Base-by-base conservation (phyloP, 2,329 filamentous ascomycete species). In the Myriosclerotinia curreyana region DNA sequence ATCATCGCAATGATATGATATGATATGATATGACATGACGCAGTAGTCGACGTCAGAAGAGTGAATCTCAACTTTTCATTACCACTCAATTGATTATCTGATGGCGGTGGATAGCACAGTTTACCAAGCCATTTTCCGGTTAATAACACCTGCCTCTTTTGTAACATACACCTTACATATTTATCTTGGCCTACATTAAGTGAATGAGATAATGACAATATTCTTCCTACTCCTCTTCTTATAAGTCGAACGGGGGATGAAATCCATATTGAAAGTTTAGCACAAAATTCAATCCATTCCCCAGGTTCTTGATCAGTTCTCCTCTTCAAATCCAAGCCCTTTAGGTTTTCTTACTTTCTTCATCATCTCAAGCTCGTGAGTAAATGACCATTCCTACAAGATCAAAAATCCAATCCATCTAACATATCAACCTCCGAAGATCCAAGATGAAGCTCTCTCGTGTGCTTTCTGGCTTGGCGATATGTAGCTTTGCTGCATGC, bases 401-500 rank as follows among this genome's bases (percentile, higher is more conserved):
- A 11, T 48, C 9, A 0, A 12, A 12, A 20, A 20, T 36, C 15
- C 28, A 59, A 36, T 8, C 22, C 28, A 38, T 12, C 60, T 62
- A 56, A 62, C 44, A 38, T 15, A 25, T 14, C 8, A 25, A 25
- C 38, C 12, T 25, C 6, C n/a, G 2, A 36, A 55, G 50, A 56
- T 62, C 20, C 50, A 62, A 34, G 59, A 62, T 62, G 60, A 62
- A 46, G 60, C 28, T 62, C 50, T 55, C 42, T 62, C 40, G n/a
- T 15, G 31, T 55, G 28, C 40, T 62, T 49, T 55, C 48, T 40
- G 28, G 28, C 20, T n/a, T 66, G 38, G 58, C 52, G 2, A 40
- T 58, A 38, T 51, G 62, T 46, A 62, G 65, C 56, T 62, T 36
- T 34, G 56, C 63, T 64, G 54, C 65, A 36, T 40, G 60, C 38